These are phyloP conservation scores for Excoecaria cochinchinensis DNA, from an alignment of 345 rosid genomes.

Conservation along the genomic window DNA sequence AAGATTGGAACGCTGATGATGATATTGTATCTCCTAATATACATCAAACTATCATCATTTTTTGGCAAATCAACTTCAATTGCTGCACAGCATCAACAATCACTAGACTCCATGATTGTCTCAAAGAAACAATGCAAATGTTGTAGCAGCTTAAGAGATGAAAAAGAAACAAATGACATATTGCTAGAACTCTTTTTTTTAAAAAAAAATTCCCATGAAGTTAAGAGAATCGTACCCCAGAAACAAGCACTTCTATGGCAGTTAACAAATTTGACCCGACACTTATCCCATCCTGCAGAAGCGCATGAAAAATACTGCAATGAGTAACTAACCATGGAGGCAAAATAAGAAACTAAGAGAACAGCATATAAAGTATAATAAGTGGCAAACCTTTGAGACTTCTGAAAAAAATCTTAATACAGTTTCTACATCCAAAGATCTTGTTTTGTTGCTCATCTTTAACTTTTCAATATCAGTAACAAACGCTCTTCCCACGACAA, in stretches of 20 bases:
- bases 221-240: constrained; percentile 65
- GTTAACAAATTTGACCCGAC: constrained; percentile 92
- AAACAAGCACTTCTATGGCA: constrained; percentile 86
- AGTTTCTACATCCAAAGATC: constrained; percentile 70
- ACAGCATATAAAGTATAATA: constrained; percentile 15
- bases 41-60: not conserved
- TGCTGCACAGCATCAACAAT: not conserved
- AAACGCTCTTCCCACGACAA: constrained; percentile 99
- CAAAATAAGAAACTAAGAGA: constrained; percentile 6
- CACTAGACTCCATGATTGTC: not conserved
- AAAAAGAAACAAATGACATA: not conserved
- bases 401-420: constrained; percentile 79
- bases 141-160: not conserved
- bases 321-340: constrained; percentile 11
- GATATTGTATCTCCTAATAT: not conserved
- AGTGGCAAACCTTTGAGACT: constrained; percentile 63
- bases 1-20: not conserved
- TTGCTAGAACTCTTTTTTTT: not conserved
- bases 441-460: constrained; percentile 89
- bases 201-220: not conserved
- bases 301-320: constrained; percentile 26
- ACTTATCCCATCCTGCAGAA: constrained; percentile 75
- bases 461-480: constrained; percentile 96
- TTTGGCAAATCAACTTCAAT: not conserved
- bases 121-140: not conserved